Evolutionary conservation across 2,329 filamentous ascomycete genomes (phyloP).

Genomic region (Alternaria longipes): DNA sequence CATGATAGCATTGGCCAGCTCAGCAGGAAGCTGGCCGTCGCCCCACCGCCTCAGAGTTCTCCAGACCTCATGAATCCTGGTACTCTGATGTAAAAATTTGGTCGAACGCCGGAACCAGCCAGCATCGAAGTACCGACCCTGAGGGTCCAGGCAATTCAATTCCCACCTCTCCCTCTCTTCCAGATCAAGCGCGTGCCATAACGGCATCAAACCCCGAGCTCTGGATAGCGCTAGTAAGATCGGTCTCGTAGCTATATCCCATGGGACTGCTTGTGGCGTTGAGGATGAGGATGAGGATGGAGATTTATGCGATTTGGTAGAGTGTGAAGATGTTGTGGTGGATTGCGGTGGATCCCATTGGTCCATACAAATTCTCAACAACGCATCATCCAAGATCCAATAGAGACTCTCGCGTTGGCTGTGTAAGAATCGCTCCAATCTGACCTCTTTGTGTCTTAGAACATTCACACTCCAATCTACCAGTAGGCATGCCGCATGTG

Average conservation of each 20-base stretch:
- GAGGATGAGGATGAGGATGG: not conserved
- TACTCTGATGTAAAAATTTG: slow-evolving; percentile 19
- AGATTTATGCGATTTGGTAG: not conserved
- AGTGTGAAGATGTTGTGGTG: not conserved
- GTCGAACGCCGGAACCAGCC: slow-evolving; percentile 19
- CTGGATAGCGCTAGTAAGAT: slow-evolving; percentile 1
- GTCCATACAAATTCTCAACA: slow-evolving; percentile 22
- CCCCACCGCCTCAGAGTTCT: slow-evolving; percentile 19
- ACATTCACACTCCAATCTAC: slow-evolving; percentile 20
- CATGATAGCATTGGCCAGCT: slow-evolving; percentile 18
- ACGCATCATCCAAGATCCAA: slow-evolving; percentile 26
- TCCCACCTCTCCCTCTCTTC: slow-evolving; percentile 12
- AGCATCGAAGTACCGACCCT: slow-evolving; percentile 2
- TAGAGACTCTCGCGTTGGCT: slow-evolving; percentile 27
- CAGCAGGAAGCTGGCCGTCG: slow-evolving; percentile 19
- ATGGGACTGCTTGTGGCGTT: not conserved
- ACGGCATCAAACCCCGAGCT: slow-evolving; percentile 4
- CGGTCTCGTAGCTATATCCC: slow-evolving; percentile 16
- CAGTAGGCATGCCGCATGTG: slow-evolving; percentile 14
- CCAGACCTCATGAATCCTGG: slow-evolving; percentile 21
- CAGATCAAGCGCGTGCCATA: slow-evolving; percentile 14
- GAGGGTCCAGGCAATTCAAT: not conserved
- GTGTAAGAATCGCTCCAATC: slow-evolving; percentile 21
- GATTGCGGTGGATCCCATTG: slow-evolving; percentile 20
- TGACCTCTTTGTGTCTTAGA: slow-evolving; percentile 9